Percentiles rank a stretch among this genome's conserved stretches.
These are phyloP conservation scores for Jacaranda mimosifolia DNA, from an alignment of 257 asterid genomes.

Conservation along the genomic window DNA sequence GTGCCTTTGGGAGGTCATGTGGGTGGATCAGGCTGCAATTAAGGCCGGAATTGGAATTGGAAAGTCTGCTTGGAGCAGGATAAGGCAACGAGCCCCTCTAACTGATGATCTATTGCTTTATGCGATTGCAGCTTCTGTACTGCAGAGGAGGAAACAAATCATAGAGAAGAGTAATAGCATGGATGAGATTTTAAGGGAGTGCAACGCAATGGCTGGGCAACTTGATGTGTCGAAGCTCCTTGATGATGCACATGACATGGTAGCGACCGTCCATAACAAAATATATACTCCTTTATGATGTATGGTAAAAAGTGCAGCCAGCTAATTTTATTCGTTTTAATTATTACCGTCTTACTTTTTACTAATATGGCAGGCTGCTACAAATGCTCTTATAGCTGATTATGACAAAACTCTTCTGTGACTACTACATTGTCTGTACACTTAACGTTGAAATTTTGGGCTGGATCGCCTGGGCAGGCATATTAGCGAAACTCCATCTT, in stretches of 20 bases:
- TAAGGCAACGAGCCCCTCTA: constrained; percentile 82
- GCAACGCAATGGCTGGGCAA: constrained; percentile 90
- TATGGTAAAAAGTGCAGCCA: neutral
- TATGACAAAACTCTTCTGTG: constrained; percentile 16
- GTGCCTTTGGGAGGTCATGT: constrained; percentile 94
- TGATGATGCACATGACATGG: constrained; percentile 86
- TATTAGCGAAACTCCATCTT: neutral
- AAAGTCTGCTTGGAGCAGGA: constrained; percentile 85
- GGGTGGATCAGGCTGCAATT: constrained; percentile 96
- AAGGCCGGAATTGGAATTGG: constrained; percentile 82
- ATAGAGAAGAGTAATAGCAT: constrained; percentile 80
- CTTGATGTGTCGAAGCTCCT: constrained; percentile 92
- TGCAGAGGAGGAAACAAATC: constrained; percentile 90
- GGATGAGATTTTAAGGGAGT: constrained; percentile 92
- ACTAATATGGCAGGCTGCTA: constrained; percentile 28
- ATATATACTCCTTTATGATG: constrained; percentile 54
- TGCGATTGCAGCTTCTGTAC: constrained; percentile 91
- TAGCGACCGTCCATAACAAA: constrained; percentile 81
- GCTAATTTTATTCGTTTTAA: constrained; percentile 35
- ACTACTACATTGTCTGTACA: constrained; percentile 24
- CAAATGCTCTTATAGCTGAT: constrained; percentile 28
- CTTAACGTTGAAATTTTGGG: constrained; percentile 15
- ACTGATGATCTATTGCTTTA: constrained; percentile 85
- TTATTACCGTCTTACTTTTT: neutral
- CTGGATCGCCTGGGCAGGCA: neutral